These are phyloP conservation scores for Marchantia paleacea DNA, from an alignment of 225 moss, liverwort and hornwort genomes.

Conservation along the genomic window DNA sequence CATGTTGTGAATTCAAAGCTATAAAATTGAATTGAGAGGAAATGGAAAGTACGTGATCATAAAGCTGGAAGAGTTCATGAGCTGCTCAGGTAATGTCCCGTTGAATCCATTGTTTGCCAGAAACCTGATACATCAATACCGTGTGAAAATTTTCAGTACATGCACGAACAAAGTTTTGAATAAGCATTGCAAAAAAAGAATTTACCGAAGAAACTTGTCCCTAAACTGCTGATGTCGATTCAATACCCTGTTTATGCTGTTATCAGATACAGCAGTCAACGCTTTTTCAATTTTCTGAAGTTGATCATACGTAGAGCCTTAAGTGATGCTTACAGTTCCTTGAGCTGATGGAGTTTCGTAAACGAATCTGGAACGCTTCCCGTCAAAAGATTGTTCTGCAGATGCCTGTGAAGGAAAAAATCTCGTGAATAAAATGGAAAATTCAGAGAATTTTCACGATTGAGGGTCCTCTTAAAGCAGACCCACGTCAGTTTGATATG, in stretches of 20 bases:
- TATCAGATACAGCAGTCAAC: not conserved
- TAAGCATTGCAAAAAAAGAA: not conserved
- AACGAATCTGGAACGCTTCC: conserved; percentile 28
- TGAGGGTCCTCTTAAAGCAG: not conserved
- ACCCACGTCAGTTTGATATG: not conserved
- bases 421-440: not conserved
- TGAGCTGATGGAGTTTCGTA: conserved; percentile 12
- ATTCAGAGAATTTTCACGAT: not conserved
- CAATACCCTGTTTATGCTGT: not conserved
- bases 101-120: conserved; percentile 29
- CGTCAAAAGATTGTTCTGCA: conserved; percentile 28
- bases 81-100: conserved; percentile 30
- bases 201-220: not conserved
- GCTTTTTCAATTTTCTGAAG: not conserved
- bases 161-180: not conserved
- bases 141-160: not conserved
- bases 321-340: conserved; percentile 26
- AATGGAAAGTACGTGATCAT: conserved; percentile 20
- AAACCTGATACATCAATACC: conserved; percentile 20
- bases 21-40: not conserved
- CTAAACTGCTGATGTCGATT: too few relatives aligned
- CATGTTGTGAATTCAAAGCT: not conserved
- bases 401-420: conserved; percentile 13
- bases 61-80: conserved; percentile 31
- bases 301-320: not conserved